Percentiles rank a stretch among this genome's conserved stretches.
Conservation (phyloP, 2,329 filamentous ascomycete genomes). For the Epichloe glyceriae region DNA sequence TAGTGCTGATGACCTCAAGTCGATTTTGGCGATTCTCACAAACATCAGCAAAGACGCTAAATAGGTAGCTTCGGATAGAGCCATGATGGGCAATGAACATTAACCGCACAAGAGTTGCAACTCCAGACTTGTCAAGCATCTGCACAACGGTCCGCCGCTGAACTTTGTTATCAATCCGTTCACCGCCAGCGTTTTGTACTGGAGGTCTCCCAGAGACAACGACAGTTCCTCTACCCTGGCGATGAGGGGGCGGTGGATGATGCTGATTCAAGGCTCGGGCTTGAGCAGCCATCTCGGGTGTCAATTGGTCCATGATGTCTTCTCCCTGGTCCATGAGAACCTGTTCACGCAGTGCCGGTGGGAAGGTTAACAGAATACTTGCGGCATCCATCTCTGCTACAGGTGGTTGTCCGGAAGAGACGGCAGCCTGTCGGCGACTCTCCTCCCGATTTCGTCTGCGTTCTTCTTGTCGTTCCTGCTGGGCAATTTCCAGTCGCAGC, state of each 20-base stretch:
- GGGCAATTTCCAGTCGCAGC: conserved; percentile 77
- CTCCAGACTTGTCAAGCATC: conserved; percentile 91
- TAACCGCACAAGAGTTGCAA: conserved; percentile 90
- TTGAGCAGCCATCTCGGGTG: conserved; percentile 75
- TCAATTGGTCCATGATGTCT: conserved; percentile 70
- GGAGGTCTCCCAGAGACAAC: conserved; percentile 13
- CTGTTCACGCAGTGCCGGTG: conserved; percentile 70
- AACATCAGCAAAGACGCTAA: conserved; percentile 78
- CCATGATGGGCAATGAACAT: conserved; percentile 96
- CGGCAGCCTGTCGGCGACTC: conserved; percentile 52
- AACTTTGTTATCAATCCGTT: conserved; percentile 45
- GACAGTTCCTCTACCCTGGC: conserved; percentile 18
- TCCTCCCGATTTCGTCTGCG: conserved; percentile 79
- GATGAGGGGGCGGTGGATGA: conserved; percentile 15
- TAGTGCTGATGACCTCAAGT: conserved; percentile 81
- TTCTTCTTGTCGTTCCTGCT: conserved; percentile 80
- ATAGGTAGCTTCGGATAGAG: conserved; percentile 70
- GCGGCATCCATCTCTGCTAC: conserved; percentile 73
- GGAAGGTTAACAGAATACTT: conserved; percentile 82
- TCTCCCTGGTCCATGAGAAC: conserved; percentile 88
- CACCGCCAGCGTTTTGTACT: conserved; percentile 15
- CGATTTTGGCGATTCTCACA: conserved; percentile 96
- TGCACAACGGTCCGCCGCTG: conserved; percentile 77
- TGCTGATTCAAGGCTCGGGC: conserved; percentile 55
- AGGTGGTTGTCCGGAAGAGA: conserved; percentile 37